These are phyloP conservation scores for Sanghuangporus sanghuang DNA, from an alignment of 1,284 basidiomycete species.

Conservation along the genomic window DNA sequence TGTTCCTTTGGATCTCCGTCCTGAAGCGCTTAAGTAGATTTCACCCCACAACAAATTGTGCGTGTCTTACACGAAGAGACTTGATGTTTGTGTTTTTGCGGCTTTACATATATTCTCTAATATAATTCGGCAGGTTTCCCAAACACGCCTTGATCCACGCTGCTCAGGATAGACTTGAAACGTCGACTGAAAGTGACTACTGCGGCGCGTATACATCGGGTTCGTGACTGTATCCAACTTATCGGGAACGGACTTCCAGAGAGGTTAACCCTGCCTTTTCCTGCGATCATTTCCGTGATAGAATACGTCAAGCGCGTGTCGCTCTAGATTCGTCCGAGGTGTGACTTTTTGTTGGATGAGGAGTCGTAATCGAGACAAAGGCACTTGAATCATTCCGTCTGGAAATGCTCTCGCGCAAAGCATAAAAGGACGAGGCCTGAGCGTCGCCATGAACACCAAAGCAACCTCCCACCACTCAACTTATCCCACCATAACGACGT, in stretches of 20 bases:
- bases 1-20: not conserved
- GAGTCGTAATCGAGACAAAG: not conserved
- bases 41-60: not conserved
- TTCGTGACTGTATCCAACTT: not conserved
- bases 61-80: not conserved
- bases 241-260: not conserved
- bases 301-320: not conserved
- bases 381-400: not conserved
- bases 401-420: not conserved
- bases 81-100: not conserved
- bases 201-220: not conserved
- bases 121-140: not conserved
- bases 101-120: not conserved
- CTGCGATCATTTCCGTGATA: not conserved
- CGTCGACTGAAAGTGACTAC: not conserved
- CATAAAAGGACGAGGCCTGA: not conserved
- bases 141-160: conserved; percentile 1
- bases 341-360: not conserved
- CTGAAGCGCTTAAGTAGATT: not conserved
- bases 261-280: not conserved
- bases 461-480: not conserved
- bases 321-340: not conserved
- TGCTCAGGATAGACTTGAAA: not conserved
- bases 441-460: conserved; percentile 10
- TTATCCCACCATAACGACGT: conserved; percentile 6